Base-by-base conservation (phyloP, 23 red algal species). In the Agarophyton chilense region DNA sequence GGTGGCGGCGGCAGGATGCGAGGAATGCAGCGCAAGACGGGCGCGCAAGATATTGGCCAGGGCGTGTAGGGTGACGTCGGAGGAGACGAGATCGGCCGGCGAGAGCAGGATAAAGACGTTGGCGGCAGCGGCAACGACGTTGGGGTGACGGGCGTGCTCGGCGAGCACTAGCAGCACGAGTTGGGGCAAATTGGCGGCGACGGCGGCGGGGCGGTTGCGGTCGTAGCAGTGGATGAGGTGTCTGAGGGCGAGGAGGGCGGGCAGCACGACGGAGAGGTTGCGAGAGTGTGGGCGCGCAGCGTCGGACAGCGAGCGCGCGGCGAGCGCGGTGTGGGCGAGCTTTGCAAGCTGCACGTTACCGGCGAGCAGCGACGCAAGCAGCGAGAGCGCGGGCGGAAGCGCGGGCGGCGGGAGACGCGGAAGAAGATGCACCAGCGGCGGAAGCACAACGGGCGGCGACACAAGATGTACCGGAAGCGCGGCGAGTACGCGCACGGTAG, bases 211-310 rank as follows among this genome's bases (percentile, higher is more conserved):
- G 38, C 68, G 38, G 41, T 74, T 74, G 13, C 68, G 68, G 18
- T 74, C 68, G 43, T 74, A 74, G 21, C 68, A 74, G 18, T 74
- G 68, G 7, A 74, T 47, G 43, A 74, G 68, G 7, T 74, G 68
- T 0, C 41, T 2, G 4, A 74, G 18, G 10, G 68, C 68, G 33
- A 74, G 40, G 0, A 74, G 68, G 33, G 68, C 21, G 39, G 68
- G 68, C 9, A 39, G 41, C 39, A 47, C 36, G 68, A 74, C 68
- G 68, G 40, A 0, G 1, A 47, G 7, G 24, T 24, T 4, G 38
- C 4, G 8, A 18, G 68, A 8, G 18, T 74, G 68, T 19, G 68
- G 40, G 24, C 68, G 68, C 4, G 25, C 43, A 2, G 68, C 68
- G 4, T 45, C 68, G 1, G 68, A 45, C 0, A 74, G n/a, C 13